Conservation (phyloP, 148 eudicot species). For the Salicornia ramosissima region DNA sequence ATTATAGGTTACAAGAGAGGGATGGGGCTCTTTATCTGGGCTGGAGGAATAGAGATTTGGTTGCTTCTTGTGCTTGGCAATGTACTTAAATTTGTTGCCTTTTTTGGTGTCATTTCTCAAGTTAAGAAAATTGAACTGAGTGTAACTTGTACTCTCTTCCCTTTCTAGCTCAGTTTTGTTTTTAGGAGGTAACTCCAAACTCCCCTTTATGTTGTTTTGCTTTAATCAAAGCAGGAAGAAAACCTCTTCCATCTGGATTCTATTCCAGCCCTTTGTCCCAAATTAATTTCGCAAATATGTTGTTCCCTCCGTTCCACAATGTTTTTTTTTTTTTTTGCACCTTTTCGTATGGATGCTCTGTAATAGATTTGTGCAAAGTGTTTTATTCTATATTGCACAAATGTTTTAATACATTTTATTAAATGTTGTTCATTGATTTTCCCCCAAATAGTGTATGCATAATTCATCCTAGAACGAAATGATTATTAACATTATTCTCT, state of each 20-base stretch:
- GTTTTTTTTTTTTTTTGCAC: too few relatives aligned
- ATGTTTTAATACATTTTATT: too few relatives aligned
- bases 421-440: too few relatives aligned
- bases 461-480: too few relatives aligned
- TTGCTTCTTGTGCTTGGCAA: slow-evolving; percentile 70
- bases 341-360: too few relatives aligned
- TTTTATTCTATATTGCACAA: too few relatives aligned
- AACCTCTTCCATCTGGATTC: not conserved
- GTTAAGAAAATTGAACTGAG: slow-evolving; percentile 11
- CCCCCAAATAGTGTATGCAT: too few relatives aligned
- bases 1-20: slow-evolving; percentile 57
- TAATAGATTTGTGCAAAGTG: too few relatives aligned
- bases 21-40: slow-evolving; percentile 75
- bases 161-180: not conserved
- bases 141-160: slow-evolving; percentile 14
- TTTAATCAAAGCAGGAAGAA: slow-evolving; percentile 4
- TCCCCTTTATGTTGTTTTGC: not conserved
- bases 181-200: not conserved
- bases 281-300: too few relatives aligned
- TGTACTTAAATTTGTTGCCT: slow-evolving; percentile 33
- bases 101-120: not conserved
- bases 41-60: slow-evolving; percentile 65
- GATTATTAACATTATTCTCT: too few relatives aligned
- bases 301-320: too few relatives aligned
- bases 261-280: not conserved